These are phyloP conservation scores for Cadophora luteo-olivacea DNA, from an alignment of 2,329 filamentous ascomycete species.

Conservation along the genomic window DNA sequence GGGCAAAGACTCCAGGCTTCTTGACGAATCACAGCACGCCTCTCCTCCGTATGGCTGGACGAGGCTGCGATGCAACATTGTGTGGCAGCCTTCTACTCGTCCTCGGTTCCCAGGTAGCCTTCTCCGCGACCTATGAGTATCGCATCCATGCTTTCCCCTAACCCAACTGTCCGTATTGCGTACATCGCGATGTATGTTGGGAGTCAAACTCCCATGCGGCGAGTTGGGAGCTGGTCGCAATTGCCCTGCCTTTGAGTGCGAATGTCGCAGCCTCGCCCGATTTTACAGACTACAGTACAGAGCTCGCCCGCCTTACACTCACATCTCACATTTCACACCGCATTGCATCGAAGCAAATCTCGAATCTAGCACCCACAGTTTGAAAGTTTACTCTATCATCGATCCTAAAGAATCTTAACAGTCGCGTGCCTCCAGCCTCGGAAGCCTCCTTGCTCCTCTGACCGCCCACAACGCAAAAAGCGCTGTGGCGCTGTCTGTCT, in stretches of 20 bases:
- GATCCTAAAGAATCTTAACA: background rate
- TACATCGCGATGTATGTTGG: background rate
- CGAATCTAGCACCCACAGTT: background rate
- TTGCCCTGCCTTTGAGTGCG: background rate
- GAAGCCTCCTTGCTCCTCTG: too few relatives aligned
- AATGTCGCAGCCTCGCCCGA: background rate
- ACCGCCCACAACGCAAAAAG: background rate
- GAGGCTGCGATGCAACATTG: slow-evolving; percentile 24
- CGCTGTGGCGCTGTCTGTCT: background rate
- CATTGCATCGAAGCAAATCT: background rate
- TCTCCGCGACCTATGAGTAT: slow-evolving; percentile 29
- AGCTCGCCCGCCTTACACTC: background rate
- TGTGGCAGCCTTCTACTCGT: slow-evolving; percentile 28
- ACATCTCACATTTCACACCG: slow-evolving; percentile 5
- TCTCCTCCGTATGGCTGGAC: slow-evolving; percentile 22
- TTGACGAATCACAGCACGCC: slow-evolving; percentile 10
- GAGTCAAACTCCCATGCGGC: too few relatives aligned
- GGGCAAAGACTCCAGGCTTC: background rate
- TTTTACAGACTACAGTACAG: too few relatives aligned
- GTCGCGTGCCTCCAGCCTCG: background rate
- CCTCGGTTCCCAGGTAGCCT: slow-evolving; percentile 22
- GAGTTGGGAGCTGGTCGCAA: background rate
- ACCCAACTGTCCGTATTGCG: background rate
- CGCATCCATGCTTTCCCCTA: background rate
- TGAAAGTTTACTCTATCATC: background rate